Evolutionary conservation across 768 basidiomycete genomes (phyloP).

Genomic region (Mycena epipterygia): DNA sequence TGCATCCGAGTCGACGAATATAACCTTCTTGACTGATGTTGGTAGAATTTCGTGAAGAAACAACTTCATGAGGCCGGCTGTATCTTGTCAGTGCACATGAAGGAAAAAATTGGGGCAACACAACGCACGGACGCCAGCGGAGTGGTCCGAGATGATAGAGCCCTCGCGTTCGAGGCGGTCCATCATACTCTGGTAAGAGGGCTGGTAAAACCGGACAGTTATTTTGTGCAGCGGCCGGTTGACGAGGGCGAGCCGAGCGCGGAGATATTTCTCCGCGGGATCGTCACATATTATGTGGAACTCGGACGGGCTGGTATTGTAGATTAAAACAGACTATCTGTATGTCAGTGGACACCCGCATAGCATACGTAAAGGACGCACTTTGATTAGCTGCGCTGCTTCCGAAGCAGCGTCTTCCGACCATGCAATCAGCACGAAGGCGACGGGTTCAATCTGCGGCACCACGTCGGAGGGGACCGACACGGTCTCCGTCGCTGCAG

Average conservation of each 20-base stretch:
- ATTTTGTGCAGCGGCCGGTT: constrained; percentile 52
- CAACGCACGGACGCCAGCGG: constrained; percentile 62
- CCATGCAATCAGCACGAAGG: constrained; percentile 60
- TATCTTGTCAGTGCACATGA: background rate
- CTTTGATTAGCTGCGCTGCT: constrained; percentile 59
- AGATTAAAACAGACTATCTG: constrained; percentile 53
- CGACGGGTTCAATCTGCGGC: constrained; percentile 47
- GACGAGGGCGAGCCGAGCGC: constrained; percentile 54
- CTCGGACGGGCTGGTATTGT: constrained; percentile 53
- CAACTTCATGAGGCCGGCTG: constrained; percentile 67
- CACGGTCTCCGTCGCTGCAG: constrained; percentile 28
- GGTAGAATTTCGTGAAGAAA: constrained; percentile 67
- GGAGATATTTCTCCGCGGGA: constrained; percentile 53
- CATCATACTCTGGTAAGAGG: constrained; percentile 56
- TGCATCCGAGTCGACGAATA: constrained; percentile 67
- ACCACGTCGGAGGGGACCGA: constrained; percentile 5
- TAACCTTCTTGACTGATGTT: constrained; percentile 55
- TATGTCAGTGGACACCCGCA: constrained; percentile 1
- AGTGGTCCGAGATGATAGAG: constrained; percentile 59
- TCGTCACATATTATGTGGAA: constrained; percentile 63
- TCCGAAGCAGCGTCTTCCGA: constrained; percentile 57
- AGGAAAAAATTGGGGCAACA: background rate
- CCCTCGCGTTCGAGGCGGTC: constrained; percentile 62
- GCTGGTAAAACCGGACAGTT: constrained; percentile 57
- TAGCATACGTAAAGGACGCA: constrained; percentile 33